Evolutionary conservation across 805 yeast species (phyloP).

Genomic region (Cyberlindnera xylosilytica): DNA sequence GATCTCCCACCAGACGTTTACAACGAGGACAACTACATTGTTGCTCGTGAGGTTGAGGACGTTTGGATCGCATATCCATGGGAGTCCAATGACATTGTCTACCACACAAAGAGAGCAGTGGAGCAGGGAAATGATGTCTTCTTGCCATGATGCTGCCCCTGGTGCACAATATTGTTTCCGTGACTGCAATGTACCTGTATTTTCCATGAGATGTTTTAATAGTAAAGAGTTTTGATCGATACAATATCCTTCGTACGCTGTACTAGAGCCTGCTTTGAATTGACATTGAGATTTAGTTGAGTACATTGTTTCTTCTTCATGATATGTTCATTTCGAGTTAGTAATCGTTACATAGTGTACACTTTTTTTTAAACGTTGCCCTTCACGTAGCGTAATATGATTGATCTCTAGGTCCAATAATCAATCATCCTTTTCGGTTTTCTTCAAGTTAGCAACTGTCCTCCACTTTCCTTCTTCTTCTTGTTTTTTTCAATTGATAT

Average conservation of each 20-base stretch:
- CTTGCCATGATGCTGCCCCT: slow-evolving; percentile 24
- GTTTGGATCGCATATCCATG: slow-evolving; percentile 87
- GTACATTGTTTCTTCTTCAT: no score
- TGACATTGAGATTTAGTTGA: no score
- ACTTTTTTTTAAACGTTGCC: background rate
- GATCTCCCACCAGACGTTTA: slow-evolving; percentile 63
- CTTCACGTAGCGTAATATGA: background rate
- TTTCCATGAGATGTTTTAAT: no score
- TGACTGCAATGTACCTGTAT: no score
- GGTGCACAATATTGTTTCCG: no score
- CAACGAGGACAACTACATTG: slow-evolving; percentile 60
- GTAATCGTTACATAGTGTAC: slow-evolving; percentile 8
- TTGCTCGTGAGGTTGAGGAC: slow-evolving; percentile 74
- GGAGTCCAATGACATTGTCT: slow-evolving; percentile 75
- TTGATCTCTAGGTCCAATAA: no score
- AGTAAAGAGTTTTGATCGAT: no score
- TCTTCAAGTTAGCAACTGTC: no score
- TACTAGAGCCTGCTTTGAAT: no score
- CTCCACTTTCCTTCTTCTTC: background rate
- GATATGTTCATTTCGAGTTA: slow-evolving; percentile 2
- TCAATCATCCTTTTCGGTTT: no score
- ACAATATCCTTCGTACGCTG: no score
- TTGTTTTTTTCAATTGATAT: no score
- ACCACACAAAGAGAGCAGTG: slow-evolving; percentile 67
- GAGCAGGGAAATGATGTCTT: slow-evolving; percentile 69